These are phyloP conservation scores for Coelastrella sp. DNA, from an alignment of 139 green algal species.

Conservation along the genomic window DNA sequence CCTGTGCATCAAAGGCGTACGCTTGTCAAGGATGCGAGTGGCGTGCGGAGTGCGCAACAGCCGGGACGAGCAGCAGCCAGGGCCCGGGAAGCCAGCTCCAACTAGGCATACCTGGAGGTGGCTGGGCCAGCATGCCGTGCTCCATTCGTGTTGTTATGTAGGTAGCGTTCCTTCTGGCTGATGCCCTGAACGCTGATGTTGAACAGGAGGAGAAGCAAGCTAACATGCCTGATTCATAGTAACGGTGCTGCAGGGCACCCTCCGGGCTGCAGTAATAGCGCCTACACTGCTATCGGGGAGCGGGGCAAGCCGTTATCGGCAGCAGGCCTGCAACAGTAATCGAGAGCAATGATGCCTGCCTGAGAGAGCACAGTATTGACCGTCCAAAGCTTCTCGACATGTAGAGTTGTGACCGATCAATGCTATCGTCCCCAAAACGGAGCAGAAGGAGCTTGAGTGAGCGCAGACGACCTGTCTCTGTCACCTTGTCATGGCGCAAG, in stretches of 20 bases:
- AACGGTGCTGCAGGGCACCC: neutral
- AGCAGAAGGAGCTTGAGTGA: no score
- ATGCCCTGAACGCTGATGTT: neutral
- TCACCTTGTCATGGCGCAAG: no score
- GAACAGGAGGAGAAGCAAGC: neutral
- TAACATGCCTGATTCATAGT: neutral
- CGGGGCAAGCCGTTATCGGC: neutral
- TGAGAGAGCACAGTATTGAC: neutral
- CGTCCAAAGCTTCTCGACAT: neutral
- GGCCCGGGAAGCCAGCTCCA: neutral
- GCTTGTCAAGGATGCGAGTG: neutral
- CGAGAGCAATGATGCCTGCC: neutral
- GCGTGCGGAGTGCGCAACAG: neutral
- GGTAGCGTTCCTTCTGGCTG: neutral
- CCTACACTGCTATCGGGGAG: neutral
- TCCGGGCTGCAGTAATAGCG: neutral
- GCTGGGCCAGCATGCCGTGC: neutral
- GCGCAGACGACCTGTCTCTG: no score
- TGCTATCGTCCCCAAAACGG: no score
- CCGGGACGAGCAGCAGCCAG: neutral
- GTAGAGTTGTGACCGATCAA: neutral
- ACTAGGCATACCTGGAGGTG: neutral
- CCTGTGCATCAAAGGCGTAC: neutral
- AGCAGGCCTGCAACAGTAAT: no score
- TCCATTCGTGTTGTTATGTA: neutral